These are phyloP conservation scores for Coemansia umbellata DNA, from an alignment of 192 early-diverging fungal genomes.

Conservation along the genomic window DNA sequence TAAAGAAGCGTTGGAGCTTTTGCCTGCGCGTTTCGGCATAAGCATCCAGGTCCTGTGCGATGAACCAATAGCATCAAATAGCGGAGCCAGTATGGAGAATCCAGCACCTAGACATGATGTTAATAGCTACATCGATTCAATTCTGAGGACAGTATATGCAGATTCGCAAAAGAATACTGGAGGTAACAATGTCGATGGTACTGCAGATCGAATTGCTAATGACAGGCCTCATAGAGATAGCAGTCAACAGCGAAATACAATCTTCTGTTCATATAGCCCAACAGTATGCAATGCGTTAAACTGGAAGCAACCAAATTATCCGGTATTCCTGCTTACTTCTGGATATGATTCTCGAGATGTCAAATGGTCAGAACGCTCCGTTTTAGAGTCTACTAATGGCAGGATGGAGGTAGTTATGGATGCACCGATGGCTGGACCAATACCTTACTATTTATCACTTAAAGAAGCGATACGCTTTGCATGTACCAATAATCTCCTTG, in stretches of 20 bases:
- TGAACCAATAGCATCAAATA: neutral
- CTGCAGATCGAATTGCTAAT: constrained; percentile 8
- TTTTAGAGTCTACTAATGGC: no score
- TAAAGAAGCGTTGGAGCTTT: constrained; percentile 42
- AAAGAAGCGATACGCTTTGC: constrained; percentile 96
- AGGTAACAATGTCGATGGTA: neutral
- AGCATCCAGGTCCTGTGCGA: constrained; percentile 77
- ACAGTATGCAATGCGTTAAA: constrained; percentile 88
- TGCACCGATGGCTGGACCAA: constrained; percentile 31
- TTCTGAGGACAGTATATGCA: constrained; percentile 85
- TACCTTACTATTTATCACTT: constrained; percentile 53
- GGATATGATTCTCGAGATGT: constrained; percentile 55
- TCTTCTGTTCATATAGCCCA: constrained; percentile 92
- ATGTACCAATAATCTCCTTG: constrained; percentile 86
- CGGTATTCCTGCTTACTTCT: constrained; percentile 90
- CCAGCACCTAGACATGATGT: constrained; percentile 60
- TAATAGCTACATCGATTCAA: constrained; percentile 83
- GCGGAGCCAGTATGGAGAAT: no score
- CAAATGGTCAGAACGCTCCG: no score
- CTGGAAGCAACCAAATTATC: constrained; percentile 99
- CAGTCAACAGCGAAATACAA: constrained; percentile 54
- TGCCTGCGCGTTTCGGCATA: constrained; percentile 71
- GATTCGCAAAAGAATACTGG: constrained; percentile 43
- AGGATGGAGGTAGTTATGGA: no score
- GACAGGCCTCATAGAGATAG: neutral